Evolutionary conservation across 768 basidiomycete species (phyloP).

Genomic region (Suillus ampliporus): DNA sequence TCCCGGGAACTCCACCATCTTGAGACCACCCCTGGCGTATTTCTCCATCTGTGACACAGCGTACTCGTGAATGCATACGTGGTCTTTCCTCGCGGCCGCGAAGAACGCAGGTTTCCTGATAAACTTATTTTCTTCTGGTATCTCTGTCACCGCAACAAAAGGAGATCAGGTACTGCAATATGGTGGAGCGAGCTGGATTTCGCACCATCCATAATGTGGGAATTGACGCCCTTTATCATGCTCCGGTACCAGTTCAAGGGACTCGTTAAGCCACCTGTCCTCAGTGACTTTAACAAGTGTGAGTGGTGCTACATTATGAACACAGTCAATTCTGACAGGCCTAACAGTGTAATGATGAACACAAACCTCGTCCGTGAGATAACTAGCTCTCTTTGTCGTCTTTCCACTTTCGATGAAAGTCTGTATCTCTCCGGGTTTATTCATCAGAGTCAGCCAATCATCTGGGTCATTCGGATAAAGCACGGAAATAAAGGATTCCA

Average conservation of each 20-base stretch:
- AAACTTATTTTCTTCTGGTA: slow-evolving; percentile 29
- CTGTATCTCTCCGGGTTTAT: slow-evolving; percentile 41
- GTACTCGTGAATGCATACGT: slow-evolving; percentile 35
- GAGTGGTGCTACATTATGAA: slow-evolving; percentile 31
- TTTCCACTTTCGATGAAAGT: slow-evolving; percentile 30
- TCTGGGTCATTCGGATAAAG: slow-evolving; percentile 40
- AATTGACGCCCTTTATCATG: slow-evolving; percentile 33
- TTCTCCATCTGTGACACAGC: slow-evolving; percentile 30
- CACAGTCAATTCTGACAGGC: slow-evolving; percentile 9
- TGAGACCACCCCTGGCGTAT: slow-evolving; percentile 33
- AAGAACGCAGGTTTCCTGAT: slow-evolving; percentile 46
- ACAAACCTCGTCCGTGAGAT: slow-evolving; percentile 39
- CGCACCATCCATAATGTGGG: slow-evolving; percentile 36
- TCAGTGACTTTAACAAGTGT: slow-evolving; percentile 32
- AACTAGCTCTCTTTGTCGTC: slow-evolving; percentile 32
- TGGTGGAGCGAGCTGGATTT: neutral
- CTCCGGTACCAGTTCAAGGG: slow-evolving; percentile 46
- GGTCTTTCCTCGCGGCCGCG: slow-evolving; percentile 41
- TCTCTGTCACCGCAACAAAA: slow-evolving; percentile 16
- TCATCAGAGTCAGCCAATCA: slow-evolving; percentile 42
- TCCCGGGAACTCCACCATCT: slow-evolving; percentile 39
- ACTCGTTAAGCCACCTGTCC: slow-evolving; percentile 37
- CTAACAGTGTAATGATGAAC: neutral
- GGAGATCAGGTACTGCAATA: slow-evolving; percentile 2
- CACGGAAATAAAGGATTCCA: slow-evolving; percentile 46